These are phyloP conservation scores for Ogataea hybrid DNA, from an alignment of 1,139 yeast species.

Conservation along the genomic window DNA sequence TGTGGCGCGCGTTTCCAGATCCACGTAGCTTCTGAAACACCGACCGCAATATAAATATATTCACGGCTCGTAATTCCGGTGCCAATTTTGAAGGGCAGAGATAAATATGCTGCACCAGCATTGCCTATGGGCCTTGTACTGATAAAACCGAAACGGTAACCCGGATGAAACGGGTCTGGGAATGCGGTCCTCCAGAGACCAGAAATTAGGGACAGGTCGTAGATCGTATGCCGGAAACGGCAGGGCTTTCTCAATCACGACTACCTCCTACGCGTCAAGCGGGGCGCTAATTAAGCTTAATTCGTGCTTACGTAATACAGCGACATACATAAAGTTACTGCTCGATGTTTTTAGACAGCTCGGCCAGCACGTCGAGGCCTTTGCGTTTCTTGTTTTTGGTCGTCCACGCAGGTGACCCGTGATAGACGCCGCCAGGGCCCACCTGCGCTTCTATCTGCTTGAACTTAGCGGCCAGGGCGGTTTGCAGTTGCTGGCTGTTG, in stretches of 20 bases:
- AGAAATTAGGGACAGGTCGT: too few species aligned
- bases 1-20: conserved; percentile 2
- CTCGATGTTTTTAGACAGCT: conserved; percentile 21
- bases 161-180: too few species aligned
- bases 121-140: too few species aligned
- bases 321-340: too few species aligned
- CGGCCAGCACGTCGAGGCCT: conserved; percentile 23
- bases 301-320: background rate
- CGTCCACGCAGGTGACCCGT: conserved; percentile 5
- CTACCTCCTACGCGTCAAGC: background rate
- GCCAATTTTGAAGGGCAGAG: background rate
- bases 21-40: background rate
- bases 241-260: too few species aligned
- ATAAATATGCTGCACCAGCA: too few species aligned
- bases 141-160: too few species aligned
- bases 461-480: conserved; percentile 18
- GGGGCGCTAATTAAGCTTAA: background rate
- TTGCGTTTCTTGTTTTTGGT: conserved; percentile 2
- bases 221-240: too few species aligned
- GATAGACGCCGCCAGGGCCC: conserved; percentile 10
- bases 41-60: background rate
- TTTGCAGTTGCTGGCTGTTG: conserved; percentile 18
- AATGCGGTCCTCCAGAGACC: too few species aligned
- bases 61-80: background rate
- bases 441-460: conserved; percentile 16